These are phyloP conservation scores for Dipteronia dyeriana DNA, from an alignment of 345 rosid species.

Conservation along the genomic window DNA sequence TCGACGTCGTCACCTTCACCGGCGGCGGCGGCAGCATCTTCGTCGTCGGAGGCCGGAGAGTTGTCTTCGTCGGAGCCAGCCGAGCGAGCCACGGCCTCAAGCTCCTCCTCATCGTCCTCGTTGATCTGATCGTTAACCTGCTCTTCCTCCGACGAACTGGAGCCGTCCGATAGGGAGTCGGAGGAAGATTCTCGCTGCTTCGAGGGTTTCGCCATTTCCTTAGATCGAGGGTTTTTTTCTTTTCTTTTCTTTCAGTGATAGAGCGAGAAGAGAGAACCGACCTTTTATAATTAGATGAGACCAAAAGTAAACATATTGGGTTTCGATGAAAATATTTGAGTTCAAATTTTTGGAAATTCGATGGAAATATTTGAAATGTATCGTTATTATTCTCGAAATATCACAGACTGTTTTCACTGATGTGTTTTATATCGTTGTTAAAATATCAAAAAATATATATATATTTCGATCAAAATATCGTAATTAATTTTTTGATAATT, in stretches of 20 bases:
- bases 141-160: slow-evolving; percentile 68
- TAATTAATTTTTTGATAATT: no score
- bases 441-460: no score
- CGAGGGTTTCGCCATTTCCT: slow-evolving; percentile 50
- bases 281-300: not conserved
- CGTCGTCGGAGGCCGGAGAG: slow-evolving; percentile 39
- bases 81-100: slow-evolving; percentile 93
- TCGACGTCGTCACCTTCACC: slow-evolving; percentile 40
- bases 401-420: no score
- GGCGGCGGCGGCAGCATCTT: slow-evolving; percentile 31
- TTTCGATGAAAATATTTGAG: no score
- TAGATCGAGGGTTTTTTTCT: slow-evolving; percentile 48
- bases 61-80: slow-evolving; percentile 75
- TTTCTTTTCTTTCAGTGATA: not conserved
- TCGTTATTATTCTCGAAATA: no score
- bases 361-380: no score
- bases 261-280: slow-evolving; percentile 15
- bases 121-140: slow-evolving; percentile 60
- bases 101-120: slow-evolving; percentile 91
- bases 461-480: no score
- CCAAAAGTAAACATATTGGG: not conserved
- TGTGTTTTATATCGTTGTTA: no score
- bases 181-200: slow-evolving; percentile 67
- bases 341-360: no score
- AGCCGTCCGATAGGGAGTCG: slow-evolving; percentile 57